Evolutionary conservation across 345 rosid species (phyloP).

Genomic region (Iberis pinnata): DNA sequence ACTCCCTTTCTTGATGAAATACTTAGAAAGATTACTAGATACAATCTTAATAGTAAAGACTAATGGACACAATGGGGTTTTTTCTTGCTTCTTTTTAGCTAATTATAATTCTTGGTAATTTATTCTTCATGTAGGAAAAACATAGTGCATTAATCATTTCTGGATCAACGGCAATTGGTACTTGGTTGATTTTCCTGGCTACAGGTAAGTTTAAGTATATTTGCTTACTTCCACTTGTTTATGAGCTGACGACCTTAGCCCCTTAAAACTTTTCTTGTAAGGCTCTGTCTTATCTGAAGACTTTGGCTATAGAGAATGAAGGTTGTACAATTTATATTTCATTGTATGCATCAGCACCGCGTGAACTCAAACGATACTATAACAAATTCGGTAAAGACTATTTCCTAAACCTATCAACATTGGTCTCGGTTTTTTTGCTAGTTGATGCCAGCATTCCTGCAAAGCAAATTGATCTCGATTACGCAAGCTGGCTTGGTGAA

Average conservation of each 20-base stretch:
- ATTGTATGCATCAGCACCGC: slow-evolving; percentile 94
- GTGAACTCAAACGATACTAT: slow-evolving; percentile 73
- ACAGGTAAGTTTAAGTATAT: slow-evolving; percentile 55
- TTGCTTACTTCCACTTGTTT: not conserved
- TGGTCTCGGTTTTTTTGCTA: slow-evolving; percentile 84
- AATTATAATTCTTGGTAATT: not conserved
- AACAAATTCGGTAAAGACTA: slow-evolving; percentile 74
- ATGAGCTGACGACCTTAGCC: slow-evolving; percentile 41
- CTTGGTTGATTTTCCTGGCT: slow-evolving; percentile 97
- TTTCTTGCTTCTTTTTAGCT: not conserved
- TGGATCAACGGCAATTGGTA: slow-evolving; percentile 84
- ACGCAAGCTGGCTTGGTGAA: slow-evolving; percentile 95
- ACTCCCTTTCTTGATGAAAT: too few relatives aligned
- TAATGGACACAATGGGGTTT: too few relatives aligned
- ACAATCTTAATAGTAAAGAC: too few relatives aligned
- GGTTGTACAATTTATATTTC: slow-evolving; percentile 3
- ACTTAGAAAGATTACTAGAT: too few relatives aligned
- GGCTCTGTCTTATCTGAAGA: not conserved
- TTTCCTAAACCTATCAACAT: slow-evolving; percentile 72
- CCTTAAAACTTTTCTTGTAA: not conserved
- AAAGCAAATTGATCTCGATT: slow-evolving; percentile 81
- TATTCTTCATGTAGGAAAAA: slow-evolving; percentile 58
- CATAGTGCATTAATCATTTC: slow-evolving; percentile 96
- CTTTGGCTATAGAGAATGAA: not conserved
- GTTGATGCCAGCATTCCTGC: slow-evolving; percentile 91